Base-by-base conservation (phyloP, 345 rosid genomes). In the Nasturtium officinale region DNA sequence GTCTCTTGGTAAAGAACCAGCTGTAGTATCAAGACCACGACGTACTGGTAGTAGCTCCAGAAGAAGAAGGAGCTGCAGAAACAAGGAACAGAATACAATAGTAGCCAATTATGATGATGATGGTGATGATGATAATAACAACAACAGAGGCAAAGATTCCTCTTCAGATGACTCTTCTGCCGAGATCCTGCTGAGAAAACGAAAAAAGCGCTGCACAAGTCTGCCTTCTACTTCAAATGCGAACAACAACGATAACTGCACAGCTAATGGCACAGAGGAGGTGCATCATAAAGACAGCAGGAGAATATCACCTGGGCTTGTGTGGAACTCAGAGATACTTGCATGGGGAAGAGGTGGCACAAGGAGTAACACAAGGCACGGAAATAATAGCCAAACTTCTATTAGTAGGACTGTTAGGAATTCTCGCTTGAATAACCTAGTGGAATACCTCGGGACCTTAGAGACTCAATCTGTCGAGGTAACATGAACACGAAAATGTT, bases 291-390 rank as follows among this genome's bases (percentile, higher is more conserved):
- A 78, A 71, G 96, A 87, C 48, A 79, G 69, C 77, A 77, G 89
- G 77, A 93, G 86, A 74, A 76, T 82, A 75, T 80, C 92, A 65
- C 96, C 96, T 26, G 94, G 89, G 47, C 89, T 84, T 59, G 86
- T 79, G 16, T 85, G 88, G 90, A 92, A 81, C 73, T 64, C 85
- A 2, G 98, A 92, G 68, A 72, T 78, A 84, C 90, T 87, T 84
- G 91, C 86, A 50, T 93, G 98, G 98, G 98, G 98, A 43, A 83
- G 85, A 84, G 98, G 97, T 43, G 97, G 97, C 45, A 67, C 87
- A 56, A 82, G 98, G 75, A 93, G 98, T 83, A 83, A 85, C 77
- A 85, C 94, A 8, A 83, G 98, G 52, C 96, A 93, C 72, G 96
- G 94, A 9, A 87, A 76, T 51, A 67, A 67, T 77, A 60, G 82